Percentiles rank a stretch among this genome's conserved stretches.
phyloP scores from a whole-genome alignment of 495 filamentous ascomycete genomes.

The Extremus antarcticus region DNA sequence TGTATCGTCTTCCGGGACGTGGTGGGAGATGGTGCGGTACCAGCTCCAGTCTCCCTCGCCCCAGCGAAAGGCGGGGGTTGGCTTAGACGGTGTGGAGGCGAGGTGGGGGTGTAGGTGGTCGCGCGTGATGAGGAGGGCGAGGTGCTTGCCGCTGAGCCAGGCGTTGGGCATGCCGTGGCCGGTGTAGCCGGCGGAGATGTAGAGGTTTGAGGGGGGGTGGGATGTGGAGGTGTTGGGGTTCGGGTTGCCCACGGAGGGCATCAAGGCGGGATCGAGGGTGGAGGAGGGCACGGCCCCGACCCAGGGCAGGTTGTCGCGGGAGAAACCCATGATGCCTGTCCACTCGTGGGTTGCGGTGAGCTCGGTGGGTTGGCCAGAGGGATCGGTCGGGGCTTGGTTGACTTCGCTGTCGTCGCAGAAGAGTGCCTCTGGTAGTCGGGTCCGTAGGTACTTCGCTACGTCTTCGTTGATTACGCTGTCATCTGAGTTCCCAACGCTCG shows the following conservation, averaged over 20 bases:
- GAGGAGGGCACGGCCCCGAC: slow-evolving; percentile 45
- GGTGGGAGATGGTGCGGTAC: too few species aligned
- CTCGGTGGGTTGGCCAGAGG: slow-evolving; percentile 27
- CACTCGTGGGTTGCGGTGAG: slow-evolving; percentile 53
- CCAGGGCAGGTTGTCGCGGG: slow-evolving; percentile 56
- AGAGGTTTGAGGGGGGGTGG: slow-evolving; percentile 20
- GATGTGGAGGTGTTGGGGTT: too few species aligned
- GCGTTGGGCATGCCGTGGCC: slow-evolving; percentile 80
- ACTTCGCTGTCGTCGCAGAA: too few species aligned
- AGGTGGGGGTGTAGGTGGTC: too few species aligned
- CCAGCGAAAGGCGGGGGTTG: neutral
- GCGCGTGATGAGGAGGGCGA: slow-evolving; percentile 46
- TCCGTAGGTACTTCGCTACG: slow-evolving; percentile 40
- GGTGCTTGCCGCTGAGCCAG: slow-evolving; percentile 55
- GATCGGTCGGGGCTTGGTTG: too few species aligned
- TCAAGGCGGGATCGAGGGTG: too few species aligned
- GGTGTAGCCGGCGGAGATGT: slow-evolving; percentile 30
- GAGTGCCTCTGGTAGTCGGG: too few species aligned
- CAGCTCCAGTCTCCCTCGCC: neutral
- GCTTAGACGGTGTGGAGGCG: neutral
- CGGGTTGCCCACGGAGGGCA: too few species aligned
- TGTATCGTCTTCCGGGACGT: too few species aligned
- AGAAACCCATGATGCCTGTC: slow-evolving; percentile 79
- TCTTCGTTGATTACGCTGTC: slow-evolving; percentile 45
- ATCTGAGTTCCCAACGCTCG: slow-evolving; percentile 46